Percentiles rank a stretch among this genome's conserved stretches.
Conservation (phyloP, 495 filamentous ascomycete species). For the Bathelium albidoporum region DNA sequence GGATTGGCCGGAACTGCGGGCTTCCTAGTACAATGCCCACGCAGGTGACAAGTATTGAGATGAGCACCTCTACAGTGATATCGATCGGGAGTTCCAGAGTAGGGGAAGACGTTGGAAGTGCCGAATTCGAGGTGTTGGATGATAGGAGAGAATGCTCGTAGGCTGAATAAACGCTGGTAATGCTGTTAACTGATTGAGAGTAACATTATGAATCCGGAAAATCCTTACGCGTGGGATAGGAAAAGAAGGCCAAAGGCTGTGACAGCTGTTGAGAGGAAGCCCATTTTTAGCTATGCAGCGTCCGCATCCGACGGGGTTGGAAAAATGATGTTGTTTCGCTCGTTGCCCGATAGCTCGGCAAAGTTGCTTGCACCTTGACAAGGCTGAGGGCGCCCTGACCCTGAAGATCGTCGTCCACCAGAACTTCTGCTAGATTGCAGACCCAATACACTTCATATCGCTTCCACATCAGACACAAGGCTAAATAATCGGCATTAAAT, state of each 20-base stretch:
- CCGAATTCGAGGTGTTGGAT: conserved; percentile 12
- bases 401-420: background rate
- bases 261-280: conserved; percentile 22
- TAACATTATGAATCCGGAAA: background rate
- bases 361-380: background rate
- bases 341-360: conserved; percentile 5
- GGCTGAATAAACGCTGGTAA: conserved; percentile 35
- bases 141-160: conserved; percentile 32
- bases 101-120: conserved; percentile 12
- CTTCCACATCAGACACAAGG: too few relatives aligned
- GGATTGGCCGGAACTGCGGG: conserved; percentile 30
- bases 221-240: conserved; percentile 36
- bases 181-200: conserved; percentile 2
- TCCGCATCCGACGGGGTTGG: too few relatives aligned
- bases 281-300: conserved; percentile 19
- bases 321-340: background rate
- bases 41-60: conserved; percentile 31
- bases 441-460: too few relatives aligned
- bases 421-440: too few relatives aligned
- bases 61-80: conserved; percentile 34
- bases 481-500: background rate
- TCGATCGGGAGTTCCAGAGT: conserved; percentile 28
- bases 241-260: conserved; percentile 31
- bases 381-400: background rate
- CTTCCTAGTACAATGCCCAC: conserved; percentile 30